A percentile compares a stretch with the other conserved stretches of the same genome.
These are phyloP conservation scores for Naganishia onofrii DNA, from an alignment of 768 basidiomycete genomes.

Conservation along the genomic window DNA sequence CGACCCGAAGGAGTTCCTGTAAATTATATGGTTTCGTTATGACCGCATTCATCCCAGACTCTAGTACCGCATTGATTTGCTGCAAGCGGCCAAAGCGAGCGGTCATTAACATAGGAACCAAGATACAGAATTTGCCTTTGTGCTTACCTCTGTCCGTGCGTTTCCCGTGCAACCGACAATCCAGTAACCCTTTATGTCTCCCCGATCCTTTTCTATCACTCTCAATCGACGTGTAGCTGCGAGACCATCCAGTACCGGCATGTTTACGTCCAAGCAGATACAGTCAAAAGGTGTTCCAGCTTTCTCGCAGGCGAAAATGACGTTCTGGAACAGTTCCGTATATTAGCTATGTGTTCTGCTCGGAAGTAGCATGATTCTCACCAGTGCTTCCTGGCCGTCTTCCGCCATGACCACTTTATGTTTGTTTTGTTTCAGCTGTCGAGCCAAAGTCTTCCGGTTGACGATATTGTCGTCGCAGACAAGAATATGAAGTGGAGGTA, in stretches of 20 bases:
- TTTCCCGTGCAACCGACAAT: slow-evolving; percentile 31
- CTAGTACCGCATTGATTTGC: slow-evolving; percentile 24
- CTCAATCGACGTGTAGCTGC: slow-evolving; percentile 6
- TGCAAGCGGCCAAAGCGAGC: neutral
- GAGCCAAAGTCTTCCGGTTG: slow-evolving; percentile 24
- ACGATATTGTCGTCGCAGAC: slow-evolving; percentile 30
- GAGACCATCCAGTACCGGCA: slow-evolving; percentile 30
- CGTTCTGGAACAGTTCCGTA: neutral
- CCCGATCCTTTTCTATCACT: slow-evolving; percentile 15
- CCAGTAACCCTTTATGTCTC: slow-evolving; percentile 6
- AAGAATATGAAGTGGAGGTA: slow-evolving; percentile 8
- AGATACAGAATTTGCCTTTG: neutral
- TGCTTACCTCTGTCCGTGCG: slow-evolving; percentile 25
- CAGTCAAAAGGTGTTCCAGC: slow-evolving; percentile 28
- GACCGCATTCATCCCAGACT: slow-evolving; percentile 29
- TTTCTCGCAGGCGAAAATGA: slow-evolving; percentile 24
- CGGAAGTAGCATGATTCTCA: neutral
- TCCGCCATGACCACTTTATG: slow-evolving; percentile 25
- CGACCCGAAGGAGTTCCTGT: neutral
- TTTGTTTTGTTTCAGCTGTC: slow-evolving; percentile 24
- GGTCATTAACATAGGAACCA: neutral
- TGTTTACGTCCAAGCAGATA: slow-evolving; percentile 25
- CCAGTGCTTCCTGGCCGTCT: slow-evolving; percentile 30
- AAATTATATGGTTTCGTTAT: slow-evolving; percentile 31
- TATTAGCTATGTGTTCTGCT: neutral